phyloP scores from a whole-genome alignment of 1,284 basidiomycete genomes.

The Trametes hirsuta region DNA sequence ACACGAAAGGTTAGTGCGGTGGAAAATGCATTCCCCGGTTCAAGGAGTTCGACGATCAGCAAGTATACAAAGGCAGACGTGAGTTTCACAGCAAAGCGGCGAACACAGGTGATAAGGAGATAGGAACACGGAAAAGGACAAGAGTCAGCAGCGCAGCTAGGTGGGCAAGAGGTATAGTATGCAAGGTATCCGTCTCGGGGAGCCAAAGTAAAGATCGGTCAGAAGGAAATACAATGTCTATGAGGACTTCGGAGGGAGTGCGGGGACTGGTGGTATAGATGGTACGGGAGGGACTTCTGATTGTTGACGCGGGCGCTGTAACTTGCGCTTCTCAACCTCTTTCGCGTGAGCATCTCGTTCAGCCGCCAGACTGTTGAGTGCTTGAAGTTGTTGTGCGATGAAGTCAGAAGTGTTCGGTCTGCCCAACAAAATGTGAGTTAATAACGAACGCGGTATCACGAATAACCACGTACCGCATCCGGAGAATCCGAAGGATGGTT shows the following conservation, averaged over 20 bases:
- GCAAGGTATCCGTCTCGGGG: constrained; percentile 29
- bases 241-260: constrained; percentile 26
- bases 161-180: constrained; percentile 26
- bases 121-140: not conserved
- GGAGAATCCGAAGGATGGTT: constrained; percentile 89
- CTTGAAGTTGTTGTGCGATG: constrained; percentile 84
- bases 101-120: constrained; percentile 1
- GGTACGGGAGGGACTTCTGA: constrained; percentile 32
- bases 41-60: constrained; percentile 7
- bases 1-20: not conserved
- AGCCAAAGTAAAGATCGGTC: constrained; percentile 7
- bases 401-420: constrained; percentile 87
- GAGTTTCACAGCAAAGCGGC: constrained; percentile 16
- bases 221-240: constrained; percentile 6
- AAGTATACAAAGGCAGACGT: constrained; percentile 14
- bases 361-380: constrained; percentile 73
- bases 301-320: constrained; percentile 35
- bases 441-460: not conserved
- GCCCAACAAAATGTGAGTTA: constrained; percentile 1
- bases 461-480: constrained; percentile 78
- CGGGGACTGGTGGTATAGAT: constrained; percentile 26
- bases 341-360: constrained; percentile 69
- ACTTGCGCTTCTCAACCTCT: constrained; percentile 57
- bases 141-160: constrained; percentile 7
- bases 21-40: not conserved